A percentile compares a stretch with the other conserved stretches of the same genome.
Evolutionary conservation across 768 basidiomycete species (phyloP).

Genomic region (Auriculariales sp.): DNA sequence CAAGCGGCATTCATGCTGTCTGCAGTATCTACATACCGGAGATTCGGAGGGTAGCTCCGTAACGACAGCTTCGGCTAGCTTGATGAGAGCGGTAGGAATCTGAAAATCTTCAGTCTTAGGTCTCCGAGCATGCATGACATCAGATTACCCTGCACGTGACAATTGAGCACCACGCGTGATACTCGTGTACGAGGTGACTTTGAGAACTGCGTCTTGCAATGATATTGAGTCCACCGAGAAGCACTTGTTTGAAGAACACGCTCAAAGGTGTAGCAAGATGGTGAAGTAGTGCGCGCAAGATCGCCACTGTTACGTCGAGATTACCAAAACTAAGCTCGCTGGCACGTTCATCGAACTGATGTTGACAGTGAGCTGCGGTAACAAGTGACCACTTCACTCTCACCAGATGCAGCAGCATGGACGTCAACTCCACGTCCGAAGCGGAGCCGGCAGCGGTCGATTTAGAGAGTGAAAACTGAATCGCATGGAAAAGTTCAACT

Average conservation of each 20-base stretch:
- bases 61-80: too few species aligned
- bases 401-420: slow-evolving; percentile 50
- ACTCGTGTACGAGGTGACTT: background rate
- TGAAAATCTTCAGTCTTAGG: too few species aligned
- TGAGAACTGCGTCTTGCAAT: slow-evolving; percentile 27
- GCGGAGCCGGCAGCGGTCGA: slow-evolving; percentile 39
- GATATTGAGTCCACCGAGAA: slow-evolving; percentile 48
- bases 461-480: slow-evolving; percentile 44
- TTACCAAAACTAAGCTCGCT: slow-evolving; percentile 52
- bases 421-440: slow-evolving; percentile 48
- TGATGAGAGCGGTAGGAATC: too few species aligned
- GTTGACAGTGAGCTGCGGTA: slow-evolving; percentile 1
- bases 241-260: slow-evolving; percentile 53
- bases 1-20: too few species aligned
- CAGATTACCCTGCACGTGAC: background rate
- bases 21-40: too few species aligned
- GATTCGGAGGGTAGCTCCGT: too few species aligned
- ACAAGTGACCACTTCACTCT: slow-evolving; percentile 9
- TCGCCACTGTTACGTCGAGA: slow-evolving; percentile 29
- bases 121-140: slow-evolving; percentile 1
- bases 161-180: background rate
- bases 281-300: slow-evolving; percentile 41
- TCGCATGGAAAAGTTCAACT: slow-evolving; percentile 53
- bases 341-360: slow-evolving; percentile 42
- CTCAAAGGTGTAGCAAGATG: slow-evolving; percentile 50